Evolutionary conservation across 106 monocot species (phyloP).

Genomic region (Xerophyta viscosa): DNA sequence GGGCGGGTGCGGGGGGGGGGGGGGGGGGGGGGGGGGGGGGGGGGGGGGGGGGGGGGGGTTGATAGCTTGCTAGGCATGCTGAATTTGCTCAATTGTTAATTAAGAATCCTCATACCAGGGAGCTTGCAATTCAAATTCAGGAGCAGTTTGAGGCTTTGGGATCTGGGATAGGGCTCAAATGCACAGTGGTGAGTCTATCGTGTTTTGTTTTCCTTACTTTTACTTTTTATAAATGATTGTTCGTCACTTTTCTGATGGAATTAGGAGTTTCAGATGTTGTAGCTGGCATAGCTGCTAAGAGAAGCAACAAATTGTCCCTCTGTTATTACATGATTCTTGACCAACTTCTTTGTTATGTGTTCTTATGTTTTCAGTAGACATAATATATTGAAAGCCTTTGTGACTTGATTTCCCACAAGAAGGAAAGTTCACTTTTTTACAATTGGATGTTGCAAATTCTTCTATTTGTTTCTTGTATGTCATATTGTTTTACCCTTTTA

Average conservation of each 20-base stretch:
- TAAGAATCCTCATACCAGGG: conserved; percentile 30
- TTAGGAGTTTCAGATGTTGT: neutral
- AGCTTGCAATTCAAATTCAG: conserved; percentile 85
- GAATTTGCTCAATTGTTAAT: neutral
- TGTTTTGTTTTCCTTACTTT: neutral
- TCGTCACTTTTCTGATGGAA: neutral
- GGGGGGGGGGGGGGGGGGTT: too few species aligned
- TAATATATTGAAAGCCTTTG: too few species aligned
- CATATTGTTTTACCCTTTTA: too few species aligned
- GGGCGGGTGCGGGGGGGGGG: too few species aligned
- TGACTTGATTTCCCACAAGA: too few species aligned
- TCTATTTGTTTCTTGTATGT: too few species aligned
- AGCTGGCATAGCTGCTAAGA: neutral
- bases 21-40: too few species aligned
- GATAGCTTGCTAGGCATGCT: neutral
- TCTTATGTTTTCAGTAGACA: too few species aligned
- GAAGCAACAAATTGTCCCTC: too few species aligned
- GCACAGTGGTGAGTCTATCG: conserved; percentile 55
- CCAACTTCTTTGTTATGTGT: neutral
- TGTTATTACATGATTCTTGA: neutral
- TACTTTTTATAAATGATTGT: conserved; percentile 1
- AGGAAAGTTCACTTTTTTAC: too few species aligned
- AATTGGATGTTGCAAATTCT: too few species aligned
- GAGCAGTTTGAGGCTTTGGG: conserved; percentile 91
- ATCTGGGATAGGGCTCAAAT: conserved; percentile 62